These are phyloP conservation scores for Amphibolis antarctica DNA, from an alignment of 106 monocot genomes.

Conservation along the genomic window DNA sequence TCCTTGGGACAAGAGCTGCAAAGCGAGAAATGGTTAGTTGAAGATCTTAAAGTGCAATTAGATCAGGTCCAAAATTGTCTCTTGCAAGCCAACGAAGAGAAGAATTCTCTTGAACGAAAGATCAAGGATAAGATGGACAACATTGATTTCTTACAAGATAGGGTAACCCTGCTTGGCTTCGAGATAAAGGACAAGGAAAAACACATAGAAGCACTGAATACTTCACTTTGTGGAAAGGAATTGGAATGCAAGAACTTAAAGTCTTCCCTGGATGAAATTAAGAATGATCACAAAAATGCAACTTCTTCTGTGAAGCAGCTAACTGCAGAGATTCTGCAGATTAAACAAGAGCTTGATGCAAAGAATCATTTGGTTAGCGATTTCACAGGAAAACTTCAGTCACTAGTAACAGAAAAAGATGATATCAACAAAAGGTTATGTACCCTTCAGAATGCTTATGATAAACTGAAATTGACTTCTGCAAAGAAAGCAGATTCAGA, in stretches of 20 bases:
- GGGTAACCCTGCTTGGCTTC: slow-evolving; percentile 28
- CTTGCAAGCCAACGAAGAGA: slow-evolving; percentile 30
- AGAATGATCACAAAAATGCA: slow-evolving; percentile 33
- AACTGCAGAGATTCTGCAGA: slow-evolving; percentile 32
- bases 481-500: slow-evolving; percentile 28
- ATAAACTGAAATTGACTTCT: slow-evolving; percentile 41
- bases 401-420: slow-evolving; percentile 36
- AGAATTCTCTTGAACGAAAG: slow-evolving; percentile 43
- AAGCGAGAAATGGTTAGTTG: slow-evolving; percentile 30
- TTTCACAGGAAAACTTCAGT: slow-evolving; percentile 30
- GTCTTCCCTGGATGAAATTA: slow-evolving; percentile 34
- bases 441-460: slow-evolving; percentile 36
- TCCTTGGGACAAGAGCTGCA: slow-evolving; percentile 43
- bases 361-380: slow-evolving; percentile 33
- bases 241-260: slow-evolving; percentile 35
- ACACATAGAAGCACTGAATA: slow-evolving; percentile 32
- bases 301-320: slow-evolving; percentile 34
- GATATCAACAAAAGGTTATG: slow-evolving; percentile 26
- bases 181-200: slow-evolving; percentile 68
- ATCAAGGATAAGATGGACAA: slow-evolving; percentile 34
- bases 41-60: slow-evolving; percentile 38
- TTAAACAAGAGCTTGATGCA: slow-evolving; percentile 27
- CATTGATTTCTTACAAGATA: slow-evolving; percentile 48
- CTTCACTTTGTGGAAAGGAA: slow-evolving; percentile 37
- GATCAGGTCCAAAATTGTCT: slow-evolving; percentile 31